A percentile compares a stretch with the other conserved stretches of the same genome.
Conservation (phyloP, 768 basidiomycete genomes). For the Serendipita sp. region DNA sequence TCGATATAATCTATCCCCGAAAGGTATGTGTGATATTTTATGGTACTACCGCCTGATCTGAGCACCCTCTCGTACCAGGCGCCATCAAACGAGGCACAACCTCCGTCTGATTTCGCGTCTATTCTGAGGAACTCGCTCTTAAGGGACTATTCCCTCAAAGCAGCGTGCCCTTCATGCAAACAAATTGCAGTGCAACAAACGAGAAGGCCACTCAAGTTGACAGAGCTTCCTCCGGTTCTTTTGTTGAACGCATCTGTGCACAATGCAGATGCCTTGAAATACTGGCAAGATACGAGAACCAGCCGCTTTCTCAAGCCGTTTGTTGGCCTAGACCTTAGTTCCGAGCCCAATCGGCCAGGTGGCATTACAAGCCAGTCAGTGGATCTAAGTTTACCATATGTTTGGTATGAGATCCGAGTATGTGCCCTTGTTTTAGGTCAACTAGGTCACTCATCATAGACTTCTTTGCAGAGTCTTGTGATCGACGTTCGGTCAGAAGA, state of each 20-base stretch:
- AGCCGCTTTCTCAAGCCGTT: conserved; percentile 43
- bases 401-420: conserved; percentile 56
- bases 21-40: conserved; percentile 32
- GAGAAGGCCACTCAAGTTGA: conserved; percentile 40
- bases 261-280: conserved; percentile 50
- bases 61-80: conserved; percentile 11
- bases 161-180: conserved; percentile 71
- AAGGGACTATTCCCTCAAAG: conserved; percentile 71
- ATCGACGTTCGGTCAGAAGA: conserved; percentile 62
- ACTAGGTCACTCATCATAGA: neutral
- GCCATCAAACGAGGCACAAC: conserved; percentile 18
- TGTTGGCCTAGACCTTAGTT: conserved; percentile 13
- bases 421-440: conserved; percentile 15
- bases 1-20: conserved; percentile 77
- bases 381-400: conserved; percentile 36
- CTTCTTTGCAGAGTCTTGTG: conserved; percentile 45
- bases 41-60: neutral
- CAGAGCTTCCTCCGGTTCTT: conserved; percentile 63
- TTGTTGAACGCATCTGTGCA: conserved; percentile 73
- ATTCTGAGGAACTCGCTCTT: conserved; percentile 61
- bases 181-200: conserved; percentile 57
- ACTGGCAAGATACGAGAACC: conserved; percentile 56
- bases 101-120: conserved; percentile 38
- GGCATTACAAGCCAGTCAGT: conserved; percentile 41
- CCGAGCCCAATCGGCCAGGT: conserved; percentile 28